Conservation (phyloP, 2,329 filamentous ascomycete genomes). For the Venturia carpophila region DNA sequence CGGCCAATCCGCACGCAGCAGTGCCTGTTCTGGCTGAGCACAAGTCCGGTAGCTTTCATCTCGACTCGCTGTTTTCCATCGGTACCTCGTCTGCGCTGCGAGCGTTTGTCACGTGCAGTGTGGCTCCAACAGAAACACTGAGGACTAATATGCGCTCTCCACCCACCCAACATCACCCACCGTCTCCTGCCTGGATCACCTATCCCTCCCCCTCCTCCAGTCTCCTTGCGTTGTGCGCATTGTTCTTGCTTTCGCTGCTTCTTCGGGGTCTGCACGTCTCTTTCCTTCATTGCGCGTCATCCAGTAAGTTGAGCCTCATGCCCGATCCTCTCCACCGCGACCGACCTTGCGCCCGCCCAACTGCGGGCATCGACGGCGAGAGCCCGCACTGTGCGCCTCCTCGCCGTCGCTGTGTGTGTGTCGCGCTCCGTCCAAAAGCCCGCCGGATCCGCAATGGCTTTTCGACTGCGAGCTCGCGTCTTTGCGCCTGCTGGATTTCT, state of each 20-base stretch:
- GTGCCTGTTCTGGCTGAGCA: neutral
- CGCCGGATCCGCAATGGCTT: neutral
- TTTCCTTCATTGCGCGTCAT: slow-evolving; percentile 13
- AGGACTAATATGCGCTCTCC: neutral
- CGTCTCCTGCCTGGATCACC: neutral
- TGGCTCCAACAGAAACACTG: neutral
- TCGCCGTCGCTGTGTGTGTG: neutral
- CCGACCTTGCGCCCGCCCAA: neutral
- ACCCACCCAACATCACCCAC: slow-evolving; percentile 15
- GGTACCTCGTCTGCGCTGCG: neutral
- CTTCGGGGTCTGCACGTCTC: slow-evolving; percentile 6
- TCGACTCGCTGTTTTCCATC: no score
- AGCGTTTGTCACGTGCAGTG: neutral
- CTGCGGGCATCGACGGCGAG: neutral
- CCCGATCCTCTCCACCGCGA: neutral
- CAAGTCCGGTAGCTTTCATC: neutral
- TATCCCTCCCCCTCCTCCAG: neutral
- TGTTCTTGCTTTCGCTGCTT: slow-evolving; percentile 14
- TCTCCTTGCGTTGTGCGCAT: slow-evolving; percentile 14
- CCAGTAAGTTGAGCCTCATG: neutral
- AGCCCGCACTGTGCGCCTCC: neutral
- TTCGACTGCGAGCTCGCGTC: neutral
- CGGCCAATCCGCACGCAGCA: neutral
- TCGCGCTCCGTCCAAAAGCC: neutral
- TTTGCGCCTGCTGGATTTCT: slow-evolving; percentile 4